These are phyloP conservation scores for Pistacia integerrima DNA, from an alignment of 345 rosid species.

Conservation along the genomic window DNA sequence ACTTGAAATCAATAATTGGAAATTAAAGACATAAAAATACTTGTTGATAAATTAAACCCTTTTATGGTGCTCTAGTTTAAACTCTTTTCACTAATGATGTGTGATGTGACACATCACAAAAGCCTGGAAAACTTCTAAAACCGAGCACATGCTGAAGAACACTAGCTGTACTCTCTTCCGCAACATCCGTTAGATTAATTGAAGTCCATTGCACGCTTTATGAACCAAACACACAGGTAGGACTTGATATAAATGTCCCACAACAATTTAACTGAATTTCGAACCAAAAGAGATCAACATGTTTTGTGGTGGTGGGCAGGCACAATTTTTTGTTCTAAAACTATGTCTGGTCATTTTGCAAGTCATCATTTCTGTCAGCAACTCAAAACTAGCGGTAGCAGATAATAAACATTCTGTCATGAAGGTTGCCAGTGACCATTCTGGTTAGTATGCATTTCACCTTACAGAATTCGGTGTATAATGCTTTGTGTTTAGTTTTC, in stretches of 20 bases:
- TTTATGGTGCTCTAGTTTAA: too few relatives aligned
- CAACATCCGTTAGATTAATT: not conserved
- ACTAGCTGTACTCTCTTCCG: not conserved
- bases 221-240: not conserved
- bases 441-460: not conserved
- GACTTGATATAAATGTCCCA: too few relatives aligned
- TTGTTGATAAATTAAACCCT: too few relatives aligned
- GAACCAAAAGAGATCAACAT: not conserved
- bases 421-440: not conserved
- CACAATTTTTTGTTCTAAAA: not conserved
- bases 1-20: too few relatives aligned
- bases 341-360: not conserved
- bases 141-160: too few relatives aligned
- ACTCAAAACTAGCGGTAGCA: not conserved
- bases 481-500: not conserved
- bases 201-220: not conserved
- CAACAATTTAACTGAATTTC: not conserved
- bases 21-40: too few relatives aligned
- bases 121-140: too few relatives aligned
- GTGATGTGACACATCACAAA: too few relatives aligned
- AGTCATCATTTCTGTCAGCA: not conserved
- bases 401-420: not conserved
- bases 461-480: not conserved
- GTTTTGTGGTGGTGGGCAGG: not conserved
- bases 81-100: too few relatives aligned